These are phyloP conservation scores for Neodidymelliopsis sp. DNA, from an alignment of 2,329 filamentous ascomycete species.

Conservation along the genomic window DNA sequence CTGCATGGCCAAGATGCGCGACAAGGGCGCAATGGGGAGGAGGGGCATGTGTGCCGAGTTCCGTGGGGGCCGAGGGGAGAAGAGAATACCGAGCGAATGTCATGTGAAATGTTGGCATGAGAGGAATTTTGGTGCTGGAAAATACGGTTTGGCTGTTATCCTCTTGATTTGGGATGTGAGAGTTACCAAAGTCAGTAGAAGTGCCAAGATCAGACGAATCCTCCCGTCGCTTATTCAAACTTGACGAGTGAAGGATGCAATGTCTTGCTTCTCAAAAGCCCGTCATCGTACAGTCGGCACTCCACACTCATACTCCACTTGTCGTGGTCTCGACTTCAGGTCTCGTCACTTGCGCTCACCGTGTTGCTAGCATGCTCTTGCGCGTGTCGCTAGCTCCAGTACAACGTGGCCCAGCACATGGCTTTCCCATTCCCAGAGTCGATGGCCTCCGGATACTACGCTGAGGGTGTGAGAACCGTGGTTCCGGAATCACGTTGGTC, in stretches of 20 bases:
- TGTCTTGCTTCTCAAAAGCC: not conserved
- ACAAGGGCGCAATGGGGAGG: not conserved
- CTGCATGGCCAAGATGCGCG: not conserved
- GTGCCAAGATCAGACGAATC: not conserved
- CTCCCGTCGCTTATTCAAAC: conserved; percentile 3
- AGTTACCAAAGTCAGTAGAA: not conserved
- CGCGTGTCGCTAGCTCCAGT: not conserved
- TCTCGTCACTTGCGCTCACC: not conserved
- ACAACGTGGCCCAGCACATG: conserved; percentile 16
- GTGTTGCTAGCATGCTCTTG: not conserved
- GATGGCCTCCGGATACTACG: not conserved
- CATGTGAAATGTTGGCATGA: too few relatives aligned
- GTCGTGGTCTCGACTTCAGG: not conserved
- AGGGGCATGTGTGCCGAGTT: conserved; percentile 2
- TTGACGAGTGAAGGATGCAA: not conserved
- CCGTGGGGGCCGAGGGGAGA: not conserved
- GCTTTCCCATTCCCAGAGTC: not conserved
- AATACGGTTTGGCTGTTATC: too few relatives aligned
- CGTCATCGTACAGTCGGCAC: not conserved
- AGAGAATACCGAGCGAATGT: too few relatives aligned
- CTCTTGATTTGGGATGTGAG: not conserved
- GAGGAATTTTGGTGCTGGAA: too few relatives aligned
- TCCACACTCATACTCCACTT: not conserved
- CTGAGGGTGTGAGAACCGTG: conserved; percentile 13
- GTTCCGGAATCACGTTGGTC: conserved; percentile 1